phyloP scores from a whole-genome alignment of 2,329 filamentous ascomycete genomes.

The Capronia coronata region DNA sequence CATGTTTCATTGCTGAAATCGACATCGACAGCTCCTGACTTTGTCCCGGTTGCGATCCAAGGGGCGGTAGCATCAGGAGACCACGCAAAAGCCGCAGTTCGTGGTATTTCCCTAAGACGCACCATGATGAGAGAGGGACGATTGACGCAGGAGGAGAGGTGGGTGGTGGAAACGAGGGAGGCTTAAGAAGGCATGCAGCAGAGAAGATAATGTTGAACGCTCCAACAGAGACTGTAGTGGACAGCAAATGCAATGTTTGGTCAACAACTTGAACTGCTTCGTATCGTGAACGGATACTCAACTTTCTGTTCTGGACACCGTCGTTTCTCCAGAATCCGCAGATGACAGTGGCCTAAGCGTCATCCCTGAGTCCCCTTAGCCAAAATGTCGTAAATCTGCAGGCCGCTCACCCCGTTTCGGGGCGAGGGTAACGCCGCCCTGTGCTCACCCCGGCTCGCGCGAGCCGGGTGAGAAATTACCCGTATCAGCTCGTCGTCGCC shows the following conservation, averaged over 20 bases:
- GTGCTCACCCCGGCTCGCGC: too few relatives aligned
- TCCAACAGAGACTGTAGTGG: not conserved
- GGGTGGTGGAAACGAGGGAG: constrained; percentile 11
- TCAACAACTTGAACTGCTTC: constrained; percentile 13
- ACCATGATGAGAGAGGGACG: constrained; percentile 60
- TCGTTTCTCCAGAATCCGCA: constrained; percentile 15
- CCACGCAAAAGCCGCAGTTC: constrained; percentile 97
- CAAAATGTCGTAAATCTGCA: not conserved
- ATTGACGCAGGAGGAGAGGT: constrained; percentile 24
- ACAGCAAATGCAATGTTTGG: not conserved
- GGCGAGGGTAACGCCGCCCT: too few relatives aligned
- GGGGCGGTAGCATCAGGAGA: constrained; percentile 73
- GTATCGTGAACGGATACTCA: constrained; percentile 7
- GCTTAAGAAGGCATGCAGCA: constrained; percentile 16
- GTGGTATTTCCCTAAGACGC: constrained; percentile 88
- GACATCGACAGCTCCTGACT: constrained; percentile 88
- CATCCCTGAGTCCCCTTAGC: constrained; percentile 15
- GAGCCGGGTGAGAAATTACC: too few relatives aligned
- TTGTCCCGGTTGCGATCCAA: constrained; percentile 84
- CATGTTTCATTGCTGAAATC: constrained; percentile 98
- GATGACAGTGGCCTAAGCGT: constrained; percentile 16
- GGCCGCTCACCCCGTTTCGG: not conserved
- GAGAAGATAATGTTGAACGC: constrained; percentile 2
- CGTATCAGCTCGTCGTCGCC: too few relatives aligned
- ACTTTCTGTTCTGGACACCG: constrained; percentile 22